Conservation (phyloP, 1,139 yeast genomes). For the Candida sp. region DNA sequence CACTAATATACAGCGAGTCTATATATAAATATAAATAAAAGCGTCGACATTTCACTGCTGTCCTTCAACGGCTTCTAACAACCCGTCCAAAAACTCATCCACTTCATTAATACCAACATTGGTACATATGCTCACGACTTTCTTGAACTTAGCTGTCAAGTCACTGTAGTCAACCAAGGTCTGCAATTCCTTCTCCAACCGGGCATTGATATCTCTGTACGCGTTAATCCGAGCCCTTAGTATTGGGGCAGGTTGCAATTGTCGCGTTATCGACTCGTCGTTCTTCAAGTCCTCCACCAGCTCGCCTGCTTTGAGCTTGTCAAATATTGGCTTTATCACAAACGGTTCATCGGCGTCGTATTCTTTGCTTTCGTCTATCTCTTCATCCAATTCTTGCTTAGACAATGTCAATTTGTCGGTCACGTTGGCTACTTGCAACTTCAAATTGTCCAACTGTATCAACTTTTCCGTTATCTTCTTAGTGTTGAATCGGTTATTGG, state of each 20-base stretch:
- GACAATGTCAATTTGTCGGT: constrained; percentile 38
- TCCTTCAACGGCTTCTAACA: constrained; percentile 90
- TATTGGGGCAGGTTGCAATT: constrained; percentile 64
- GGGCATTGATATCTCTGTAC: constrained; percentile 48
- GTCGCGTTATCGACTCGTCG: constrained; percentile 28
- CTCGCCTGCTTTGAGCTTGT: constrained; percentile 45
- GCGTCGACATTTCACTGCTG: constrained; percentile 18
- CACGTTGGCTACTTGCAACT: constrained; percentile 48
- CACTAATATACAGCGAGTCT: not conserved
- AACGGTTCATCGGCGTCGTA: constrained; percentile 92
- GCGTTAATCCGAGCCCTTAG: constrained; percentile 82
- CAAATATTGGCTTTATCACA: constrained; percentile 60
- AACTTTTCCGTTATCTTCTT: constrained; percentile 44
- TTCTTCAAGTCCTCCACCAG: constrained; percentile 28
- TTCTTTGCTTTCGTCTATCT: constrained; percentile 20
- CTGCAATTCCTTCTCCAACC: constrained; percentile 54
- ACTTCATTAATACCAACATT: constrained; percentile 79
- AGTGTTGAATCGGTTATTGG: constrained; percentile 45
- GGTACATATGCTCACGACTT: constrained; percentile 90
- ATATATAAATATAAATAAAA: not conserved
- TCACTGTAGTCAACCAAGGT: constrained; percentile 57
- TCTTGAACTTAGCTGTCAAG: constrained; percentile 83
- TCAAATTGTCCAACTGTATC: constrained; percentile 42
- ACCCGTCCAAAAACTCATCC: constrained; percentile 82
- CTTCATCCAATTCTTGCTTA: constrained; percentile 25